Conservation (phyloP, 305 asterid genomes). For the Rubia tinctorum region DNA sequence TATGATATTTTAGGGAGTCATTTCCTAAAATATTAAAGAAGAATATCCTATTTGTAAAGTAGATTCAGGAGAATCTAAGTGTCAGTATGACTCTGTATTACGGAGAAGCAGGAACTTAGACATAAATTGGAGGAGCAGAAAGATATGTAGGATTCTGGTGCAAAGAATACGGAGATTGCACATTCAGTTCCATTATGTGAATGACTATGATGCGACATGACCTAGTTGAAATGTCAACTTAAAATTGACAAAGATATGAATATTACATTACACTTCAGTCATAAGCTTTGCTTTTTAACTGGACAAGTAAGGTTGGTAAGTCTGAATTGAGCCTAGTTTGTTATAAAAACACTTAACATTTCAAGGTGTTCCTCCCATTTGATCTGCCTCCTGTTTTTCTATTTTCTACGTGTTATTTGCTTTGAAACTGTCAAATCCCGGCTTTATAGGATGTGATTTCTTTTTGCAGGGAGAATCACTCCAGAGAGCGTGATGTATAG, state of each 20-base stretch:
- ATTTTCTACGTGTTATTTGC: not conserved
- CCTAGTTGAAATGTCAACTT: not conserved
- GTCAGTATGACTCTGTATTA: not conserved
- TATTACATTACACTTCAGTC: not conserved
- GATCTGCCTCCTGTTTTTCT: not conserved
- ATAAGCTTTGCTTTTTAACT: not conserved
- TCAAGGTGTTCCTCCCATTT: not conserved
- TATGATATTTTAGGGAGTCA: too few species aligned
- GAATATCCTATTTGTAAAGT: not conserved
- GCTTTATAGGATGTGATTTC: conserved; percentile 13
- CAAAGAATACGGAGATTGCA: not conserved
- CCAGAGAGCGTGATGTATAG: conserved; percentile 94
- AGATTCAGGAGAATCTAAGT: not conserved
- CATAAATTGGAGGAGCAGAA: not conserved
- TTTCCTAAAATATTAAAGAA: not conserved
- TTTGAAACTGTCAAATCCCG: not conserved
- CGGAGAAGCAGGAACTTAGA: not conserved
- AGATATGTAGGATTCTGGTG: not conserved
- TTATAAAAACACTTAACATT: too few species aligned
- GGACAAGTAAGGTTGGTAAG: not conserved
- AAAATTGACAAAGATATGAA: not conserved
- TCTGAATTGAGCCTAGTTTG: not conserved
- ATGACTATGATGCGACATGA: not conserved
- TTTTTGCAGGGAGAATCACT: conserved; percentile 80
- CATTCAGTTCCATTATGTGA: not conserved